Conservation (phyloP, 805 yeast species). For the Metschnikowia noctiluminum region DNA sequence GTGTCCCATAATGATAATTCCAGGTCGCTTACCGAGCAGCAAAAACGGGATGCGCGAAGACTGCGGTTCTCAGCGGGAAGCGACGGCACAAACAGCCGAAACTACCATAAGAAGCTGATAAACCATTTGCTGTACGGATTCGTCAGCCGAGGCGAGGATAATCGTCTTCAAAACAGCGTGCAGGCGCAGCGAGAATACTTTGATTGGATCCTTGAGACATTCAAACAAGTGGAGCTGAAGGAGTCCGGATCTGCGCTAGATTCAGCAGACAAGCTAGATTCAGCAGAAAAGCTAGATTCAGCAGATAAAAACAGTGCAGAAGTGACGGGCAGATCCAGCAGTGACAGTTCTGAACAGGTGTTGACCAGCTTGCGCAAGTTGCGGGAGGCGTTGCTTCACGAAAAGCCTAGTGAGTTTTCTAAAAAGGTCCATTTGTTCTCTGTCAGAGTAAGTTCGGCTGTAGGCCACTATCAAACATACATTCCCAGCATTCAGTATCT, state of each 20-base stretch:
- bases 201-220: conserved; percentile 28
- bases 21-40: not conserved
- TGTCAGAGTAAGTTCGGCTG: conserved; percentile 40
- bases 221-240: conserved; percentile 2
- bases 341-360: conserved; percentile 18
- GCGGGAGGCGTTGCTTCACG: conserved; percentile 51
- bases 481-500: conserved; percentile 49
- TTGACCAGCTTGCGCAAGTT: conserved; percentile 43
- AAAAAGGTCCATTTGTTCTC: conserved; percentile 48
- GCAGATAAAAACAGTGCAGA: not conserved
- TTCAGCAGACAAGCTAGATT: not conserved
- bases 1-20: not conserved
- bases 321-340: conserved; percentile 11
- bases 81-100: not conserved
- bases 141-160: conserved; percentile 59
- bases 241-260: not conserved
- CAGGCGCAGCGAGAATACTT: conserved; percentile 41
- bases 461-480: conserved; percentile 52
- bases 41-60: conserved; percentile 14
- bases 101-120: not conserved
- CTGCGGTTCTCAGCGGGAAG: not conserved
- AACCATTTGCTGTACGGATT: conserved; percentile 40
- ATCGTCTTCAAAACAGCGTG: conserved; percentile 43
- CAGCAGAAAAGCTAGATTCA: not conserved
- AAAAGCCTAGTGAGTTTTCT: conserved; percentile 35